Evolutionary conservation across 228 moss, liverwort and hornwort species (phyloP), one percentile per base, ranked within the genome.

Genomic region (Sphagnum fallax): DNA sequence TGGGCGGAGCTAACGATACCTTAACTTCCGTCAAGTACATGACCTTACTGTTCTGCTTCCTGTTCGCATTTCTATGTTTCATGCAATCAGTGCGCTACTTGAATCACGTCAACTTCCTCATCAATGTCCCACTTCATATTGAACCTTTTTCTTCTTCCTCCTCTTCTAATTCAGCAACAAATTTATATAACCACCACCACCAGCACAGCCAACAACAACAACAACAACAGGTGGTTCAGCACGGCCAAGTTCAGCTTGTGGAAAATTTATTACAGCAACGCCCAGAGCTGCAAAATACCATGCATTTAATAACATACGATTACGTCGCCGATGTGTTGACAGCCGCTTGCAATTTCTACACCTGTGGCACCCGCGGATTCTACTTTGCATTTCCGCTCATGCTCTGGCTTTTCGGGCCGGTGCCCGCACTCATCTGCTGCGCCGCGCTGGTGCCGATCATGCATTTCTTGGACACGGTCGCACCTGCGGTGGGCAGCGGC

Each of bases 51-150:
- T 52, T 63, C 64, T 63, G 64, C 63, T 71, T 71, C 49, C 52
- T 71, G 11, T 65, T 64, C 64, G 63, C 71, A 10, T 71, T 71
- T 52, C 52, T 63, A 5, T 71, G 71, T 64, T 71, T 53, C 52
- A 63, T 71, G 71, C 71, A 71, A 47, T 71, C 71, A 11, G 65
- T 71, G 11, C 63, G 65, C n/a, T 65, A 71, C 11, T 4, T 71
- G 51, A 65, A 63, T 52, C 71, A 71, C 32, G 71, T 71, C 10
- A 65, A 65, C 52, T 71, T 12, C 64, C 71, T 71, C 52, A 64
- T 71, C 71, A 71, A 71, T 18, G 52, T 71, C 53, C 71, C 71
- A 7, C 6, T 58, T 48, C 49, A 48, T 48, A 69, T 69, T 8
- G 60, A 59, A 8, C 69, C 69, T 3, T 32, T 32, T 32, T 32